phyloP scores from a whole-genome alignment of 139 green algal genomes.

The Coccomyxa sp. region DNA sequence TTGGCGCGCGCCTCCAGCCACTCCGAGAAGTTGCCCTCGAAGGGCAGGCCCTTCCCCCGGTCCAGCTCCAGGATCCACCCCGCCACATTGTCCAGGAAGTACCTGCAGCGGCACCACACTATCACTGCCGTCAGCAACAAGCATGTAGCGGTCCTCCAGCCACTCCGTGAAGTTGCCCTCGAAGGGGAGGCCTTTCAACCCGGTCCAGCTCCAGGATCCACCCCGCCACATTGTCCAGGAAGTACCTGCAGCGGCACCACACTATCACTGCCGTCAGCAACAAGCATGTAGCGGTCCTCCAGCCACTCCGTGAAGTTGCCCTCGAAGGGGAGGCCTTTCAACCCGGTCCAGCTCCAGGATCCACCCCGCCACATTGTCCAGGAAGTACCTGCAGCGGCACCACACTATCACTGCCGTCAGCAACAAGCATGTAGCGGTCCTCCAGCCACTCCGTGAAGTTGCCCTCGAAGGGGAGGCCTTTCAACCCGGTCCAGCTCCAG shows the following conservation, averaged over 20 bases:
- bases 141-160: slow-evolving; percentile 55
- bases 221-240: slow-evolving; percentile 23
- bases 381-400: slow-evolving; percentile 38
- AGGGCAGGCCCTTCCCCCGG: slow-evolving; percentile 64
- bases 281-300: slow-evolving; percentile 45
- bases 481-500: slow-evolving; percentile 67
- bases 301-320: slow-evolving; percentile 79
- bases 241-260: slow-evolving; percentile 28
- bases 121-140: not conserved
- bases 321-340: slow-evolving; percentile 73
- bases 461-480: slow-evolving; percentile 81
- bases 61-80: slow-evolving; percentile 82
- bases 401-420: not conserved
- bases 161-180: slow-evolving; percentile 81
- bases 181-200: slow-evolving; percentile 67
- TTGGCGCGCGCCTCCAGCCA: slow-evolving; percentile 61
- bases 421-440: slow-evolving; percentile 42
- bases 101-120: slow-evolving; percentile 11
- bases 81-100: slow-evolving; percentile 32
- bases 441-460: slow-evolving; percentile 74
- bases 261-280: not conserved
- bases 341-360: slow-evolving; percentile 77
- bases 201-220: slow-evolving; percentile 82
- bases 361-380: slow-evolving; percentile 34
- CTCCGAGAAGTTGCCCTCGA: slow-evolving; percentile 81